Evolutionary conservation across 2,329 filamentous ascomycete genomes (phyloP).

Genomic region (Shiraia bambusicola): DNA sequence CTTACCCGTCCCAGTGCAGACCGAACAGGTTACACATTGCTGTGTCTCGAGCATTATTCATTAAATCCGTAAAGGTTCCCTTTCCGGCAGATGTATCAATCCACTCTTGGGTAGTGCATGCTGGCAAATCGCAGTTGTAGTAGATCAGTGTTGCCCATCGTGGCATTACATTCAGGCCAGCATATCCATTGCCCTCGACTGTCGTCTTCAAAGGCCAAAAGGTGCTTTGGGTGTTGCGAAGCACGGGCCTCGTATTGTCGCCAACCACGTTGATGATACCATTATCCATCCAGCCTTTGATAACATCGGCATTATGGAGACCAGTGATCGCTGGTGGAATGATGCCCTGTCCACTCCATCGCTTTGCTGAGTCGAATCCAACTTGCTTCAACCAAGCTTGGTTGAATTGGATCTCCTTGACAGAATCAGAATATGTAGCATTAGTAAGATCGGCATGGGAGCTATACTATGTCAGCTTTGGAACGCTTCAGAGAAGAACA

Average conservation of each 20-base stretch:
- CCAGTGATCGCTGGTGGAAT: conserved; percentile 66
- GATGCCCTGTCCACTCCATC: conserved; percentile 57
- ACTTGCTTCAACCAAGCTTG: conserved; percentile 59
- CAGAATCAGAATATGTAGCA: conserved; percentile 59
- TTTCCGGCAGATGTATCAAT: conserved; percentile 58
- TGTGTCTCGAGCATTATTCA: conserved; percentile 54
- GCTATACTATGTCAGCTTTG: conserved; percentile 18
- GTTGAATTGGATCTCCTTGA: conserved; percentile 62
- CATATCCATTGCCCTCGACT: conserved; percentile 55
- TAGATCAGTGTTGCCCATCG: conserved; percentile 65
- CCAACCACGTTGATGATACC: conserved; percentile 64
- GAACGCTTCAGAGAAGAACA: background rate
- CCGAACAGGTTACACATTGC: conserved; percentile 60
- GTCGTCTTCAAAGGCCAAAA: conserved; percentile 60
- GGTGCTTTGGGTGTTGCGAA: conserved; percentile 55
- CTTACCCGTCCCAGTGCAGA: conserved; percentile 54
- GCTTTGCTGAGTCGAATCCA: conserved; percentile 50
- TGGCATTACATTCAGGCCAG: conserved; percentile 58
- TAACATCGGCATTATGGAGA: conserved; percentile 64
- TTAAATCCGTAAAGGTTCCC: conserved; percentile 56
- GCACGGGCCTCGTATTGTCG: conserved; percentile 60
- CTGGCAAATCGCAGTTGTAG: conserved; percentile 62
- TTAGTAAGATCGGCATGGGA: conserved; percentile 62
- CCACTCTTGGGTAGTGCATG: conserved; percentile 62
- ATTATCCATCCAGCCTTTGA: conserved; percentile 60